Evolutionary conservation across 441 rosid genomes (phyloP).

Genomic region (Gossypium trilobum): DNA sequence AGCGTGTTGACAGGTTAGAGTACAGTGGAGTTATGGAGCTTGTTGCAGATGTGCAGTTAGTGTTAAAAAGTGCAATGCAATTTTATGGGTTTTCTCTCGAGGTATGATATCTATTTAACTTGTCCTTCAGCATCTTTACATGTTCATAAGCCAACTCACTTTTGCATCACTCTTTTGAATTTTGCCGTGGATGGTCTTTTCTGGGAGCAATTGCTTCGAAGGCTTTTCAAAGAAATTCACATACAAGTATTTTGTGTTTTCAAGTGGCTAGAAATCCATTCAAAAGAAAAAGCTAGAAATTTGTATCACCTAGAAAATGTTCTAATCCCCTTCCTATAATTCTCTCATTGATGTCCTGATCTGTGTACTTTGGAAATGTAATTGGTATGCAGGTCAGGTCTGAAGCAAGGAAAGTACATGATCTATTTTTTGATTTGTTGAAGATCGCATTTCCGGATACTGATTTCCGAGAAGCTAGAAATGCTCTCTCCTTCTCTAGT

Average conservation of each 20-base stretch:
- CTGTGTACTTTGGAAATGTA: background rate
- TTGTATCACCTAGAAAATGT: background rate
- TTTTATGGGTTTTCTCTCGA: conserved; percentile 77
- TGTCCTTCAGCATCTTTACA: background rate
- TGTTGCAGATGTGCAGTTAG: conserved; percentile 75
- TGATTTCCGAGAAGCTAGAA: conserved; percentile 78
- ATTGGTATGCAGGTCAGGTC: conserved; percentile 60
- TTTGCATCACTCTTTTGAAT: background rate
- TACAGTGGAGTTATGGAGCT: conserved; percentile 77
- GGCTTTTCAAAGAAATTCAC: background rate
- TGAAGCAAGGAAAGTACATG: conserved; percentile 92
- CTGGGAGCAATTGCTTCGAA: conserved; percentile 3
- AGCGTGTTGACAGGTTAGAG: conserved; percentile 71
- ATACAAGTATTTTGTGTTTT: background rate
- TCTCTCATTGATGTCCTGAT: background rate
- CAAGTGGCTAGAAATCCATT: background rate
- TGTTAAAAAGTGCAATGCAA: conserved; percentile 85
- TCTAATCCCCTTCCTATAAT: background rate
- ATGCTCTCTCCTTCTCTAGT: conserved; percentile 55
- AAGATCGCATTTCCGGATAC: conserved; percentile 84
- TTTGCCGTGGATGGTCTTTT: background rate
- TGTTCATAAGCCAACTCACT: background rate
- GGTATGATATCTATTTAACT: conserved; percentile 35
- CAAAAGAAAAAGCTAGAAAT: no score
- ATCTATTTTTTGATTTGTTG: conserved; percentile 87